phyloP scores from a whole-genome alignment of 2,329 filamentous ascomycete species.

The Didymella glomerata region DNA sequence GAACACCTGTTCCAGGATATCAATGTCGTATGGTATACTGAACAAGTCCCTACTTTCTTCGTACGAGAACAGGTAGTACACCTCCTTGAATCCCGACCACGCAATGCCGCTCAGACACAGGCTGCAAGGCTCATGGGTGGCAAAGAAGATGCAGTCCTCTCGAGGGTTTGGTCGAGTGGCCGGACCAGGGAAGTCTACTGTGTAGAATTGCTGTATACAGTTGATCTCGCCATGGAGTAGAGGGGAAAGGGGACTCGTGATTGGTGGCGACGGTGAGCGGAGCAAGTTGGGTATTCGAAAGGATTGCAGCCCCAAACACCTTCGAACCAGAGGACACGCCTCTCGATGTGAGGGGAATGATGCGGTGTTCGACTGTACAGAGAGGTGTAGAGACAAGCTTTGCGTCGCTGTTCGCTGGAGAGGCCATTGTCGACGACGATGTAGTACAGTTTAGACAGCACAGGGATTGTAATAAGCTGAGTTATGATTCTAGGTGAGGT shows the following conservation, averaged over 20 bases:
- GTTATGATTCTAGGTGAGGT: background rate
- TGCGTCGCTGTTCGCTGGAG: background rate
- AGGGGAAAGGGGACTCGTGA: conserved; percentile 63
- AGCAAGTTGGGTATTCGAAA: conserved; percentile 54
- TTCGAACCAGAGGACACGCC: conserved; percentile 64
- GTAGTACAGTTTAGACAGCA: background rate
- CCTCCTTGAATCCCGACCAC: conserved; percentile 65
- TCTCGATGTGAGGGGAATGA: conserved; percentile 61
- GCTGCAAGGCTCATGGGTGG: conserved; percentile 67
- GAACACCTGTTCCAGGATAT: conserved; percentile 66
- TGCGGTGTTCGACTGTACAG: conserved; percentile 49
- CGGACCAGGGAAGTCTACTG: conserved; percentile 37
- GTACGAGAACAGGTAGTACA: conserved; percentile 68
- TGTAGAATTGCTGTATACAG: conserved; percentile 67
- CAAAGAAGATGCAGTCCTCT: conserved; percentile 64
- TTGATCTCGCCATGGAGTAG: conserved; percentile 68
- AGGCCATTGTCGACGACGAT: background rate
- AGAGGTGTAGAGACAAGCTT: background rate
- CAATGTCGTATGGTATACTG: conserved; percentile 65
- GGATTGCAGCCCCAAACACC: conserved; percentile 65
- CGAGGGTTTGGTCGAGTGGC: conserved; percentile 53
- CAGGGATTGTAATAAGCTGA: background rate
- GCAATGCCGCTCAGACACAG: conserved; percentile 66
- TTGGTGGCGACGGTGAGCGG: conserved; percentile 64
- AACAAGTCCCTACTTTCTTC: conserved; percentile 66